Evolutionary conservation across 371 early-diverging fungal genomes (phyloP), one percentile per base, ranked within the genome.

Genomic region (Apophysomyces ossiformis): DNA sequence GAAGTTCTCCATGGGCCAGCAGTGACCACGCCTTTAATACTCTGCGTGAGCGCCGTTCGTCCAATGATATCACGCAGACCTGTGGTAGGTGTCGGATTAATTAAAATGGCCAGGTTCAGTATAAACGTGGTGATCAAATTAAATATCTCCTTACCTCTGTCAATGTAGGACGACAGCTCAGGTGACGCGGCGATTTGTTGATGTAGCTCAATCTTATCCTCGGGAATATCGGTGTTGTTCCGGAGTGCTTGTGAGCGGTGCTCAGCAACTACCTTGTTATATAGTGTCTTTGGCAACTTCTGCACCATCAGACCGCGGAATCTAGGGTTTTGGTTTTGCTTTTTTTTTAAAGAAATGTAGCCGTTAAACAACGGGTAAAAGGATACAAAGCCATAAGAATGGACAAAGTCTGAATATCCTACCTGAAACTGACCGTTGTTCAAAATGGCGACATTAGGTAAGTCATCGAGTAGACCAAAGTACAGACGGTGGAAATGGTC

Each of bases 21-120:
- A 4, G 97, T 94, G 18, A 95, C 71, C 13, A 98, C 74, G 1
- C 99, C 99, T 78, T 99, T 99, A 63, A 89, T 66, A 21, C 95
- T 91, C 78, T 99, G 99, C 7, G 92, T 88, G 35, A 98, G 68
- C 1, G 97, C 95, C 1, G 98, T 93, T 38, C 87, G 71, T 13
- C 72, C 81, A 63, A 83, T 81, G 54, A 77, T 78, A 9, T 74
- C 69, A 32, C 69, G 77, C 15, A 78, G 66, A 50, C 74, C 79
- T 77, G 62, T 1, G n/a, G 6, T 37, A 26, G 32, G 32, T 26
- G 32, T 26, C 32, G 32, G 32, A 26, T 26, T 26, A 26, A 26
- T 26, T 26, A 26, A 26, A 26, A 36, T 41, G 45, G 5, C 59
- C 15, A 46, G 16, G n/a, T 21, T 12, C 35, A 26, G 41, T 46